Evolutionary conservation across 1,284 basidiomycete genomes (phyloP).

Genomic region (Inonotus obliquus): DNA sequence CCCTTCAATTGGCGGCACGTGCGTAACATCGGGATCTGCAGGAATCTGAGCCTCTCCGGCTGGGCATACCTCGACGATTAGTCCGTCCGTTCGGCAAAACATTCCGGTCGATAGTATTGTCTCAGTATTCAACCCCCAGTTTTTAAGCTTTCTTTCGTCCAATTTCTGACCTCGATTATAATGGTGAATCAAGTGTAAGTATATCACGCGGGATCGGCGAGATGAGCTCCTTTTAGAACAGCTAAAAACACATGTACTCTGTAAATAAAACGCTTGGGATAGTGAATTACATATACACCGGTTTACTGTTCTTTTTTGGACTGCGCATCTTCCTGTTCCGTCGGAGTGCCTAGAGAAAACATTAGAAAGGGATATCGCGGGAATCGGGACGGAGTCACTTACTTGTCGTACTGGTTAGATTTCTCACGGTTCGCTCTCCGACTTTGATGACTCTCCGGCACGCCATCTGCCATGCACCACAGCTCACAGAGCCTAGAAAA

Average conservation of each 20-base stretch:
- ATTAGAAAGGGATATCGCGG: neutral
- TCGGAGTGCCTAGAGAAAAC: slow-evolving; percentile 18
- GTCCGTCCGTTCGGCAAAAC: neutral
- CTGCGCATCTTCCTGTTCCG: slow-evolving; percentile 10
- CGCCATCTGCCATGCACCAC: slow-evolving; percentile 18
- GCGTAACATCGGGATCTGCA: neutral
- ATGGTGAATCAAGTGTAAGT: neutral
- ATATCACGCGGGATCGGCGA: neutral
- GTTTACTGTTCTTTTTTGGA: slow-evolving; percentile 13
- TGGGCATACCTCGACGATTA: neutral
- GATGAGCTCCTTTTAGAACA: slow-evolving; percentile 5
- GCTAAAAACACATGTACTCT: slow-evolving; percentile 1
- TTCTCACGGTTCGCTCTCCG: slow-evolving; percentile 18
- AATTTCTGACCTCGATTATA: neutral
- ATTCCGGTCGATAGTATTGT: neutral
- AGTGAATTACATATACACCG: neutral
- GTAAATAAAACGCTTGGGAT: neutral
- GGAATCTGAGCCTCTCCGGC: neutral
- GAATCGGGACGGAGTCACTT: neutral
- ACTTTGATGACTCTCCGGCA: slow-evolving; percentile 15
- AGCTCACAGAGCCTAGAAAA: slow-evolving; percentile 22
- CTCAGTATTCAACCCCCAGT: neutral
- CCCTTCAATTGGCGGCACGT: neutral
- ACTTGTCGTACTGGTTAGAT: slow-evolving; percentile 1
- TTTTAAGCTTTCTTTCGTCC: neutral